Evolutionary conservation across 441 rosid genomes (phyloP), one percentile per base, ranked within the genome.

Genomic region (Dalechampia spathulata): DNA sequence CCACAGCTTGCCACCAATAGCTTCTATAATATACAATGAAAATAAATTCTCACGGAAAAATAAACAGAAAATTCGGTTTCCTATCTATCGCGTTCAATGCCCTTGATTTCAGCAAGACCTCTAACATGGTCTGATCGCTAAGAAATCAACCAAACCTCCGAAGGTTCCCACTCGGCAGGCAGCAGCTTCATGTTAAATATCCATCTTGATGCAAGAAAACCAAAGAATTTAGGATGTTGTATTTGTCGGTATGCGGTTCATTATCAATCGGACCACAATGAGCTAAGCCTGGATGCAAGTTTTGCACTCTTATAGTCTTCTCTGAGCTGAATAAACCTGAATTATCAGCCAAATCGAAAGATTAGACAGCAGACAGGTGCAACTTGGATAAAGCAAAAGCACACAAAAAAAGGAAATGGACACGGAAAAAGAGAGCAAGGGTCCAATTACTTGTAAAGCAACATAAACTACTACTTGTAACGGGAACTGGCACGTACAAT

Each of bases 251-350:
- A 65, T 49, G 61, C 57, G n/a, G n/a, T 54, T 25, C 64, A 56
- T 28, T 20, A 57, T 81, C 66, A 84, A 68, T 83, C 80, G 66
- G 95, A 66, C 91, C 83, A 89, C 38, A 92, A 65, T 17, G 88
- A 75, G 82, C 92, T 77, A 57, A 93, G 95, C 66, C 55, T 83
- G n/a, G 95, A 56, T 22, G 95, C 95, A 32, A 93, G 87, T 75
- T 85, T 93, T 23, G 95, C 93, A 56, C 95, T 85, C 77, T 90
- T 90, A 71, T 84, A 87, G 70, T 94, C 99, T 58, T 94, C 99
- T 60, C 99, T 78, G 49, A 94, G 94, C 70, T 90, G 95, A 68
- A 94, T 84, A 75, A 90, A 94, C 87, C 97, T 89, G 85, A 39
- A 69, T 30, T 38, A 37, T 36, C 42, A 70, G 25, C 38, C 43